Percentiles rank a stretch among this genome's conserved stretches.
These are phyloP conservation scores for Lachnellula suecica DNA, from an alignment of 2,329 filamentous ascomycete genomes.

Conservation along the genomic window DNA sequence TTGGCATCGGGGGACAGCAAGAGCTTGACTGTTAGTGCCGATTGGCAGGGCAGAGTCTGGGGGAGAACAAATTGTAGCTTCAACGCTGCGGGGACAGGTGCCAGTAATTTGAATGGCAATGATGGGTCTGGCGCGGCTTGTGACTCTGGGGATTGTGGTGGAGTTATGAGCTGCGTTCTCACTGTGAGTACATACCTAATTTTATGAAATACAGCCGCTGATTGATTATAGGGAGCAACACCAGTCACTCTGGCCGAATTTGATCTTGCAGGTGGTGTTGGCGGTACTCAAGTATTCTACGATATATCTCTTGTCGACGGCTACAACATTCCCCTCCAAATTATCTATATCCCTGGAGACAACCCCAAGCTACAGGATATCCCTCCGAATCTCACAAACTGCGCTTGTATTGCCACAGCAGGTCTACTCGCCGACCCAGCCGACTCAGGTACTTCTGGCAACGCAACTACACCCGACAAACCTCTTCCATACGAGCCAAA, in stretches of 20 bases:
- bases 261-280: conserved; percentile 66
- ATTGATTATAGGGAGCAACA: conserved; percentile 58
- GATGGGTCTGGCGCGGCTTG: conserved; percentile 58
- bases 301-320: conserved; percentile 84
- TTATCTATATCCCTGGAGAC: conserved; percentile 58
- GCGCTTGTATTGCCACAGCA: conserved; percentile 71
- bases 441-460: conserved; percentile 47
- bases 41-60: conserved; percentile 84
- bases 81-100: conserved; percentile 58
- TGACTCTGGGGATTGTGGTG: conserved; percentile 74
- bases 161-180: conserved; percentile 65
- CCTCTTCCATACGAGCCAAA: conserved; percentile 66
- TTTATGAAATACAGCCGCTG: conserved; percentile 3
- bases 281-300: conserved; percentile 69
- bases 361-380: conserved; percentile 61
- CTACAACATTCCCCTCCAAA: conserved; percentile 74
- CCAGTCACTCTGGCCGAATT: conserved; percentile 81
- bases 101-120: conserved; percentile 39
- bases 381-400: conserved; percentile 74
- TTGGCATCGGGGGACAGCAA: conserved; percentile 57
- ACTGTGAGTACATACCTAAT: conserved; percentile 52
- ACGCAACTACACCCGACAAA: conserved; percentile 62
- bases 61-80: conserved; percentile 82
- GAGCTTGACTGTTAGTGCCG: conserved; percentile 63
- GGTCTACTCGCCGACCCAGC: conserved; percentile 58